A percentile compares a stretch with the other conserved stretches of the same genome.
Conservation (phyloP, 2,329 filamentous ascomycete genomes). For the Nemania diffusa region DNA sequence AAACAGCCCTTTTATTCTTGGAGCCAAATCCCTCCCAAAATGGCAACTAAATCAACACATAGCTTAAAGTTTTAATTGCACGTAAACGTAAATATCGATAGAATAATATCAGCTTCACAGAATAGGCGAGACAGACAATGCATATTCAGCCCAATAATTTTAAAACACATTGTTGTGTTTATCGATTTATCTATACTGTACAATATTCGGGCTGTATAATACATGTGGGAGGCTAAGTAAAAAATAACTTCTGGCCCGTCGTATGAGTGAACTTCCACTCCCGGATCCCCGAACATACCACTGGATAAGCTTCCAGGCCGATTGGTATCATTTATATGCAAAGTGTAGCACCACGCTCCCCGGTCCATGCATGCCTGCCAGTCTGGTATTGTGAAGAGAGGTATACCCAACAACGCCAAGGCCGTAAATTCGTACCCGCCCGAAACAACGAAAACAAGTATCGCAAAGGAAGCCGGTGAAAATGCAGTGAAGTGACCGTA, state of each 20-base stretch:
- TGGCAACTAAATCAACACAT: too few relatives aligned
- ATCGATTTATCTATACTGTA: not conserved
- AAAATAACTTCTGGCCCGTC: not conserved
- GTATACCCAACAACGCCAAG: constrained; percentile 18
- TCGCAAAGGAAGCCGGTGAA: not conserved
- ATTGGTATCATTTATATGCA: not conserved
- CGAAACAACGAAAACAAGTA: not conserved
- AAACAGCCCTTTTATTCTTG: too few relatives aligned
- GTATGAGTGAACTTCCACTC: not conserved
- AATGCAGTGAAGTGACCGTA: not conserved
- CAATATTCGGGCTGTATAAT: not conserved
- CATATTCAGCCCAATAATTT: too few relatives aligned
- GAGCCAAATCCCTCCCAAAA: too few relatives aligned
- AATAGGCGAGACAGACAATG: too few relatives aligned
- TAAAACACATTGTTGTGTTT: not conserved
- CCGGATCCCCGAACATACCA: not conserved
- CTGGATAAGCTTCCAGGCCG: not conserved
- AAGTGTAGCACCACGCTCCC: constrained; percentile 6
- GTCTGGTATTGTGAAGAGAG: constrained; percentile 8
- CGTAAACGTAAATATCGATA: too few relatives aligned
- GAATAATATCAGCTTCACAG: not conserved
- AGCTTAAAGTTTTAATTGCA: too few relatives aligned
- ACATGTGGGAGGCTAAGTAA: not conserved
- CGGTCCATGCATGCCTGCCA: constrained; percentile 19
- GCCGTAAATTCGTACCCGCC: constrained; percentile 20